Evolutionary conservation across 2,329 filamentous ascomycete genomes (phyloP).

Genomic region (Pezicula carpinea): DNA sequence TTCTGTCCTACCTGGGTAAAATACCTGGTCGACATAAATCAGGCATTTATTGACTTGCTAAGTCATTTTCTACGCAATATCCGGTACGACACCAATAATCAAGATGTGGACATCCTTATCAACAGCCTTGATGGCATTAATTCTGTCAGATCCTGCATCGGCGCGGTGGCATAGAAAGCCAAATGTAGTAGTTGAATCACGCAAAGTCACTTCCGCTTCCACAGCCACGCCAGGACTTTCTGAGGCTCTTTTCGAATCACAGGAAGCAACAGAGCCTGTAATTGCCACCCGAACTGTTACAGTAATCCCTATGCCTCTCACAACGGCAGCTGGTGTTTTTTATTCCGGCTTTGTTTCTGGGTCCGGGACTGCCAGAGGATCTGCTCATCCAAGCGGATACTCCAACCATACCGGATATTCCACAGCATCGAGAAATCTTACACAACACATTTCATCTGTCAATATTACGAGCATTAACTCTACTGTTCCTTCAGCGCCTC

Average conservation of each 20-base stretch:
- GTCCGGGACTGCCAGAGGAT: conserved; percentile 6
- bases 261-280: background rate
- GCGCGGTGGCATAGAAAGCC: conserved; percentile 6
- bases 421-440: background rate
- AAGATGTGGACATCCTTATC: conserved; percentile 14
- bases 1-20: background rate
- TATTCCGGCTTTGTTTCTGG: conserved; percentile 6
- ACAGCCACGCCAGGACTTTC: background rate
- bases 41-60: too few relatives aligned
- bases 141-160: conserved; percentile 11
- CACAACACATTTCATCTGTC: too few relatives aligned
- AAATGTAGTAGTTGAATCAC: conserved; percentile 5
- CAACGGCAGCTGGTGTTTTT: conserved; percentile 4
- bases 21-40: too few relatives aligned
- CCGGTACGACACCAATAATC: background rate
- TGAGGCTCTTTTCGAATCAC: background rate
- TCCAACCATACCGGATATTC: conserved; percentile 1
- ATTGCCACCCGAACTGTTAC: conserved; percentile 10
- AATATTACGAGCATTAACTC: background rate
- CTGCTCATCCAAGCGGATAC: conserved; percentile 9
- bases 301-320: conserved; percentile 9
- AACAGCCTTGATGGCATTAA: conserved; percentile 14
- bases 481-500: conserved; percentile 2
- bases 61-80: too few relatives aligned
- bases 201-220: background rate